Conservation (phyloP, 1,284 basidiomycete species). For the Phenoliferia sp. region DNA sequence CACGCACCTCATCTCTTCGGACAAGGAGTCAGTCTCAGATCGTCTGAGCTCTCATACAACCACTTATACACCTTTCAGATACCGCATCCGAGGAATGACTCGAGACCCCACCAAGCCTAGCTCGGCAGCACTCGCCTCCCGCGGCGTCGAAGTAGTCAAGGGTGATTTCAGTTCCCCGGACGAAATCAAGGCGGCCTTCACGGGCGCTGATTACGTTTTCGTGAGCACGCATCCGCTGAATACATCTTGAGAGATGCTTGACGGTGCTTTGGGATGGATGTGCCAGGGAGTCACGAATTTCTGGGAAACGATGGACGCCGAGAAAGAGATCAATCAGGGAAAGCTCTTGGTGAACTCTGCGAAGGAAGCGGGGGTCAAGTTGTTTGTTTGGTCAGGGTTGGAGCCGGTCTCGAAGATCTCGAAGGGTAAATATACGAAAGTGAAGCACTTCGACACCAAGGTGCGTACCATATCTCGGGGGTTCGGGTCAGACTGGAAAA, state of each 20-base stretch:
- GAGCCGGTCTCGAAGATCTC: slow-evolving; percentile 27
- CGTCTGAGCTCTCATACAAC: neutral
- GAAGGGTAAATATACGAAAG: slow-evolving; percentile 21
- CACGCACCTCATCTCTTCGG: slow-evolving; percentile 23
- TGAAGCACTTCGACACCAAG: slow-evolving; percentile 14
- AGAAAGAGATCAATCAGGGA: slow-evolving; percentile 20
- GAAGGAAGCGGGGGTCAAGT: slow-evolving; percentile 16
- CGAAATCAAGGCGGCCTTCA: slow-evolving; percentile 22
- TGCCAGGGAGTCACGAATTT: slow-evolving; percentile 22
- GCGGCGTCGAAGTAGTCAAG: slow-evolving; percentile 29
- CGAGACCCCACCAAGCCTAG: slow-evolving; percentile 30
- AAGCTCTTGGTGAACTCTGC: slow-evolving; percentile 11
- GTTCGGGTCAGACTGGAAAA: neutral
- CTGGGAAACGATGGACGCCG: slow-evolving; percentile 20
- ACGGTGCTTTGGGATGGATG: neutral
- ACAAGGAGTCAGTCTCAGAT: neutral
- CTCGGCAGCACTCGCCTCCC: slow-evolving; percentile 19
- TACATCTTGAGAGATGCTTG: neutral
- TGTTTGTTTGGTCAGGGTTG: slow-evolving; percentile 34
- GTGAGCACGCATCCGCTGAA: neutral
- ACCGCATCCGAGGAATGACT: slow-evolving; percentile 33
- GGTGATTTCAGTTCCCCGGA: slow-evolving; percentile 24
- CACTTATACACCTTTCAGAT: slow-evolving; percentile 9
- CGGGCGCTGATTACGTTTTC: slow-evolving; percentile 20
- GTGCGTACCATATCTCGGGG: neutral